These are phyloP conservation scores for Haplographium delicatum DNA, from an alignment of 495 filamentous ascomycete genomes.

Conservation along the genomic window DNA sequence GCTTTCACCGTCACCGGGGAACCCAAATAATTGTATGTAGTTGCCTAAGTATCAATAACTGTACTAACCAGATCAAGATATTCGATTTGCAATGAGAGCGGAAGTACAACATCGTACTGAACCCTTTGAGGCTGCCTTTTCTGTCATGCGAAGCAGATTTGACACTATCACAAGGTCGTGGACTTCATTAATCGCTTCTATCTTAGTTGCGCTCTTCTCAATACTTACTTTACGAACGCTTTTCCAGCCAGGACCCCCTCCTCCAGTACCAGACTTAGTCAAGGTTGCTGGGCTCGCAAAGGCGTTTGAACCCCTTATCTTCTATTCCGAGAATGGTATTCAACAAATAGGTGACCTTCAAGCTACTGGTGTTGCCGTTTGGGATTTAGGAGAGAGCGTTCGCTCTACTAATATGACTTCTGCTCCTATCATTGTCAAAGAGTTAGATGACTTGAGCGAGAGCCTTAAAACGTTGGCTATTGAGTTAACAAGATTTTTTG, in stretches of 20 bases:
- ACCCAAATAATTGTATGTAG: constrained; percentile 27
- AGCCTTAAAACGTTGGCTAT: constrained; percentile 73
- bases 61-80: too few species aligned
- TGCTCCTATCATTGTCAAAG: constrained; percentile 74
- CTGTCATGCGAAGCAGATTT: constrained; percentile 52
- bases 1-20: constrained; percentile 11
- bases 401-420: constrained; percentile 85
- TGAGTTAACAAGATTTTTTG: constrained; percentile 83
- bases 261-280: constrained; percentile 78
- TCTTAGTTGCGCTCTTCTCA: constrained; percentile 51
- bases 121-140: constrained; percentile 70
- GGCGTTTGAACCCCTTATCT: constrained; percentile 85
- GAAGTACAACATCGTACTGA: constrained; percentile 85
- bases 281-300: constrained; percentile 84
- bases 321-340: constrained; percentile 83
- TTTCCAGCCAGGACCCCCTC: constrained; percentile 58
- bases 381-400: constrained; percentile 85
- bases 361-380: constrained; percentile 84
- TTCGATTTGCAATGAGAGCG: constrained; percentile 78
- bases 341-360: constrained; percentile 80
- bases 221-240: constrained; percentile 57
- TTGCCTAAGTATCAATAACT: too few species aligned
- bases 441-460: constrained; percentile 77
- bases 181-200: constrained; percentile 51
- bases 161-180: constrained; percentile 58